Percentiles rank a stretch among this genome's conserved stretches.
phyloP scores from a whole-genome alignment of 176 grass and related monocot species.

The Guadua angustifolia region DNA sequence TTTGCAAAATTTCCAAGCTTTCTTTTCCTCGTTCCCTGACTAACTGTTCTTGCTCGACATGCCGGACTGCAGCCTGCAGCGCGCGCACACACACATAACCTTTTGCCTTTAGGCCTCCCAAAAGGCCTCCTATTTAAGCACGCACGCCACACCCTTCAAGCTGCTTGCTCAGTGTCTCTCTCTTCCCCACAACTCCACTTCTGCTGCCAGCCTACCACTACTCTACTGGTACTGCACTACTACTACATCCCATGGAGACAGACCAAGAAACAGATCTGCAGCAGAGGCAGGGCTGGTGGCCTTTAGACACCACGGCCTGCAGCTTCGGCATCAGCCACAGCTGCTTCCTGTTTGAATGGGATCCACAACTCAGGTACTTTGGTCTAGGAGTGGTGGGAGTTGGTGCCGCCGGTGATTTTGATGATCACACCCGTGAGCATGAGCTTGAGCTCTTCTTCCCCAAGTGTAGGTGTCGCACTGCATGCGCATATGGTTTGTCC shows the following conservation, averaged over 20 bases:
- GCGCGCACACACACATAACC: constrained; percentile 6
- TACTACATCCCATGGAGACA: constrained; percentile 38
- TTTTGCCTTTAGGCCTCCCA: constrained; percentile 51
- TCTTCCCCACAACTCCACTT: constrained; percentile 18
- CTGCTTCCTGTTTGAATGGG: constrained; percentile 47
- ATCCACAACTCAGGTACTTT: constrained; percentile 47
- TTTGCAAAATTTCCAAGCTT: constrained; percentile 54
- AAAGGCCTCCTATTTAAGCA: constrained; percentile 67
- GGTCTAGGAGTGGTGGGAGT: constrained; percentile 25
- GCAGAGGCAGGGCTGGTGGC: constrained; percentile 40
- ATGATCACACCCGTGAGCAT: not conserved
- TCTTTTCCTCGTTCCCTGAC: constrained; percentile 51
- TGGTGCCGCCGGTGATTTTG: constrained; percentile 4
- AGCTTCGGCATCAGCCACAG: constrained; percentile 21
- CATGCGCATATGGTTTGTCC: not conserved
- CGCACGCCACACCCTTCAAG: constrained; percentile 37
- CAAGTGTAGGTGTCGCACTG: constrained; percentile 32
- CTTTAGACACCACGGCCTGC: constrained; percentile 55
- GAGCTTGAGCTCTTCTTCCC: constrained; percentile 46
- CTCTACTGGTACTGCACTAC: not conserved
- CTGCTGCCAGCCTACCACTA: not conserved
- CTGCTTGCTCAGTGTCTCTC: not conserved
- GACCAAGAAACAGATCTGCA: constrained; percentile 39
- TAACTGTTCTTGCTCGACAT: constrained; percentile 49
- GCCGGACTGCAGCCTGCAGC: constrained; percentile 48